Evolutionary conservation across 2,329 filamentous ascomycete species (phyloP).

Genomic region (Colletotrichum musicola): DNA sequence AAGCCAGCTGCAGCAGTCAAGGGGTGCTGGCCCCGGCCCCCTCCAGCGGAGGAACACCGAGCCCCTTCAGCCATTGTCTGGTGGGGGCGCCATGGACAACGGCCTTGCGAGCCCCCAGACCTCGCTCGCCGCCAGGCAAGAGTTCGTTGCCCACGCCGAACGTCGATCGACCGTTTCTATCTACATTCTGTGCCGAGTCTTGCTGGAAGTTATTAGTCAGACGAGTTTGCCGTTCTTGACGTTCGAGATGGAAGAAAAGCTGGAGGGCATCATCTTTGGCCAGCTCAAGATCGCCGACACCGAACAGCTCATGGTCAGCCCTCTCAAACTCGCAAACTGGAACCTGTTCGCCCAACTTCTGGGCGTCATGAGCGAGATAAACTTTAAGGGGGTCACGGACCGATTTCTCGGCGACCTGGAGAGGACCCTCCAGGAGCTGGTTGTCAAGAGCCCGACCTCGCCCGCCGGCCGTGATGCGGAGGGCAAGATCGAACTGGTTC

Average conservation of each 20-base stretch:
- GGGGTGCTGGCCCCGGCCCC: constrained; percentile 56
- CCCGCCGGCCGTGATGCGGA: constrained; percentile 75
- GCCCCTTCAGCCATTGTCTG: constrained; percentile 64
- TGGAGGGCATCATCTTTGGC: constrained; percentile 97
- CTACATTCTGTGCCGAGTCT: constrained; percentile 92
- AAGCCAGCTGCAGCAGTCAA: constrained; percentile 66
- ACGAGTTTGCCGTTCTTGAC: constrained; percentile 87
- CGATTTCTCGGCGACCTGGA: constrained; percentile 88
- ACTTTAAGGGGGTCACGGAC: constrained; percentile 85
- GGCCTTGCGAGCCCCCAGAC: constrained; percentile 47
- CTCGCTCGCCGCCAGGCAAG: constrained; percentile 68
- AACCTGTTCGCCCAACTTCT: constrained; percentile 91
- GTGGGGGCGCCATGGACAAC: constrained; percentile 47
- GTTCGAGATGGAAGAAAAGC: constrained; percentile 90
- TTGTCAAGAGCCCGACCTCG: constrained; percentile 73
- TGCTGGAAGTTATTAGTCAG: constrained; percentile 94
- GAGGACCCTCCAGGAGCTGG: constrained; percentile 79
- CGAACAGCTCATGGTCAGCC: constrained; percentile 81
- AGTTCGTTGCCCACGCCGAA: constrained; percentile 83
- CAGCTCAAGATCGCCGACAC: constrained; percentile 91
- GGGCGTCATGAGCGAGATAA: constrained; percentile 95
- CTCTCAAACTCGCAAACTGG: constrained; percentile 94
- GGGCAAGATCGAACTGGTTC: constrained; percentile 85
- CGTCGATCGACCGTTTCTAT: constrained; percentile 94
- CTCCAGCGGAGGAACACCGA: constrained; percentile 82